Conservation (phyloP, 2,329 filamentous ascomycete species). For the Triangularia verruculosa region DNA sequence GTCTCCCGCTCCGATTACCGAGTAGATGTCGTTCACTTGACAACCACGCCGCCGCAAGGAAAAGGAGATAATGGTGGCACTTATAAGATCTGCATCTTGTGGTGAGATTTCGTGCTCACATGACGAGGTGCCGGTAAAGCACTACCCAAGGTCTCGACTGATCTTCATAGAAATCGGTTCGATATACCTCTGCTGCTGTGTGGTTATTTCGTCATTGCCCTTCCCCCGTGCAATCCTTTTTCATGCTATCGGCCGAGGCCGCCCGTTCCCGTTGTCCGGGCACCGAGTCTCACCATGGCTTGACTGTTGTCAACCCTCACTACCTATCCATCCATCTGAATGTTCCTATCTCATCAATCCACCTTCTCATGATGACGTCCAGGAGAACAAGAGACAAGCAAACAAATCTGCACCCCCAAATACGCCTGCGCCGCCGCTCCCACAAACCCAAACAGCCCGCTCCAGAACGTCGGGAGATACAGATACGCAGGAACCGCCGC, state of each 20-base stretch:
- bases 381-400: not conserved
- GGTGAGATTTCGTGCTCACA: not conserved
- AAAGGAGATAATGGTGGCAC: not conserved
- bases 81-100: not conserved
- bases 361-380: not conserved
- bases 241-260: not conserved
- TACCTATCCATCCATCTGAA: too few species aligned
- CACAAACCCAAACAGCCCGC: not conserved
- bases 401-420: not conserved
- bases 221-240: not conserved
- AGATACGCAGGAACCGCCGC: not conserved
- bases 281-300: too few species aligned
- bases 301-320: too few species aligned
- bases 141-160: not conserved
- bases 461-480: not conserved
- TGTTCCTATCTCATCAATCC: not conserved
- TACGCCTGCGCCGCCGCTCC: not conserved
- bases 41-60: not conserved
- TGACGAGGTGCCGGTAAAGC: not conserved
- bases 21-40: not conserved
- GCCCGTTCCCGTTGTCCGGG: not conserved
- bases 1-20: not conserved
- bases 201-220: not conserved
- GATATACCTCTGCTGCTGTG: not conserved
- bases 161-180: not conserved